Percentiles rank a stretch among this genome's conserved stretches.
Evolutionary conservation across 139 green algal species (phyloP).

Genomic region (Astrephomene gubernaculifera): DNA sequence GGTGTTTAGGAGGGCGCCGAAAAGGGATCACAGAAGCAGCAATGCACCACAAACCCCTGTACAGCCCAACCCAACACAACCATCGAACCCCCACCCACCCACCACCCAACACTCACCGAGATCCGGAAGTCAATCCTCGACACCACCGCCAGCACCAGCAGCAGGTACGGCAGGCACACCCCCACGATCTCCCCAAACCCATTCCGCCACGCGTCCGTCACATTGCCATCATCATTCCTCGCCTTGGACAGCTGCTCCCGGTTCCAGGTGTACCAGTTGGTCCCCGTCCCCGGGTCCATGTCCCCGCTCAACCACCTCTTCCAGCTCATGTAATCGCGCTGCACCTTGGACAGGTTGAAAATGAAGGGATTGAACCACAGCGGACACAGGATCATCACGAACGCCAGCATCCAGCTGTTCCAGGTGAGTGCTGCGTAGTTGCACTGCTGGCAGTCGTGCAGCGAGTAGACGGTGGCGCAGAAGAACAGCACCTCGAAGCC

Average conservation of each 20-base stretch:
- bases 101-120: background rate
- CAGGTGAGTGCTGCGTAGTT: conserved; percentile 40
- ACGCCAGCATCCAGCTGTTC: conserved; percentile 41
- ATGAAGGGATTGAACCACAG: conserved; percentile 52
- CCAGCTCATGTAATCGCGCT: conserved; percentile 37
- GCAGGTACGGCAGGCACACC: conserved; percentile 15
- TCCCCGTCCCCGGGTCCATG: conserved; percentile 13
- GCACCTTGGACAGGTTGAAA: conserved; percentile 44
- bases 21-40: too few species aligned
- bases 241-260: conserved; percentile 16
- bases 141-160: conserved; percentile 24
- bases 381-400: conserved; percentile 34
- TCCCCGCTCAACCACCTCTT: conserved; percentile 41
- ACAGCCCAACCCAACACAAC: too few species aligned
- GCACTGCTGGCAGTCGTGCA: conserved; percentile 18
- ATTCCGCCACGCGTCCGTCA: conserved; percentile 42
- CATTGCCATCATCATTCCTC: conserved; percentile 36
- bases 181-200: conserved; percentile 8
- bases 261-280: conserved; percentile 47
- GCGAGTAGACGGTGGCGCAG: conserved; percentile 14
- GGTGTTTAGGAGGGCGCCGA: background rate
- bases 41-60: too few species aligned
- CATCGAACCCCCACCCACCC: background rate
- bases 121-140: background rate
- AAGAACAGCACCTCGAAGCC: conserved; percentile 70